Evolutionary conservation across 345 rosid species (phyloP).

Genomic region (Aethionema arabicum): DNA sequence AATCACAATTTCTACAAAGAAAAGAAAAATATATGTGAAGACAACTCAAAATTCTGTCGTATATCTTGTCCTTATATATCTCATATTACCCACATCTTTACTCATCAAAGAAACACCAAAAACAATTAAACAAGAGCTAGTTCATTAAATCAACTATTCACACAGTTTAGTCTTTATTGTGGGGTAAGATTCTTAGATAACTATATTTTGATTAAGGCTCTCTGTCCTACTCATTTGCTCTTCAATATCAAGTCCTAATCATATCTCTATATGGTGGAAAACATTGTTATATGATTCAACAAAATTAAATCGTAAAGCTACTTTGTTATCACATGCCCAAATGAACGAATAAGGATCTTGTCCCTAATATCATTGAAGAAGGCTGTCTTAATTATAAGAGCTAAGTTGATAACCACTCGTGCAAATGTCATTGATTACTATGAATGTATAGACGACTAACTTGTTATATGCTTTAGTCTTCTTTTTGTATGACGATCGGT

Average conservation of each 20-base stretch:
- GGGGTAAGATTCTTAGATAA: too few species aligned
- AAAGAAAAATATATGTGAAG: not conserved
- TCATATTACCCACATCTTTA: not conserved
- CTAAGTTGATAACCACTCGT: not conserved
- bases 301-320: too few species aligned
- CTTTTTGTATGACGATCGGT: too few species aligned
- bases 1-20: not conserved
- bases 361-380: not conserved
- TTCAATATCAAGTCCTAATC: too few species aligned
- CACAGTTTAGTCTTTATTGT: too few species aligned
- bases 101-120: not conserved
- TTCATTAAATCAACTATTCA: too few species aligned
- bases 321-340: slow-evolving; percentile 14
- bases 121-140: not conserved
- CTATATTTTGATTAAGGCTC: too few species aligned
- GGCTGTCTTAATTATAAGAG: not conserved
- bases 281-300: too few species aligned
- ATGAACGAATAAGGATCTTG: slow-evolving; percentile 13
- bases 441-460: too few species aligned
- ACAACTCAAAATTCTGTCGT: not conserved
- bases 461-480: too few species aligned
- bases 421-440: slow-evolving; percentile 1
- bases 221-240: too few species aligned
- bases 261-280: too few species aligned
- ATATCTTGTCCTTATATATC: not conserved